phyloP scores from a whole-genome alignment of 371 early-diverging fungal species.

The Basidiobolus meristosporus region DNA sequence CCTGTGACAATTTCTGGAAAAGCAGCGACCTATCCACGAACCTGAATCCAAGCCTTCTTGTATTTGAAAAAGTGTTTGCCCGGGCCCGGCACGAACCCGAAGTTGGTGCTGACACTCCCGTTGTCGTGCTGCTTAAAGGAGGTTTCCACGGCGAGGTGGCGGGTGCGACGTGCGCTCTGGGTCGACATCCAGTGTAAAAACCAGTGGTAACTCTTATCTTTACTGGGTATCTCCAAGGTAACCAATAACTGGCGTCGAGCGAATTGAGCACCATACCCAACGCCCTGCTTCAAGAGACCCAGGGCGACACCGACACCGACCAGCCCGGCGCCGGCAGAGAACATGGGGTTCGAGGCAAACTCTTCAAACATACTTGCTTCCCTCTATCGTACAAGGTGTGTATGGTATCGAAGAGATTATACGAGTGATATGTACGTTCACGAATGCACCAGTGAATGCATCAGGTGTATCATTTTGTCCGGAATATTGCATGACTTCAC shows the following conservation, averaged over 20 bases:
- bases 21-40: conserved; percentile 1
- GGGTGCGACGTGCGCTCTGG: conserved; percentile 30
- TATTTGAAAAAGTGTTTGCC: conserved; percentile 80
- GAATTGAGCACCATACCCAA: conserved; percentile 37
- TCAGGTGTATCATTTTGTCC: no score
- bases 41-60: conserved; percentile 67
- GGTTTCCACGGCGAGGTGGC: conserved; percentile 78
- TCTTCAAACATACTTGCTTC: no score
- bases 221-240: conserved; percentile 83
- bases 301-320: conserved; percentile 79
- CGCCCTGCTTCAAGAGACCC: conserved; percentile 55
- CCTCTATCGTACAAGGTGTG: no score
- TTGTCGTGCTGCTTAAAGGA: conserved; percentile 76
- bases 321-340: conserved; percentile 87
- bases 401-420: no score
- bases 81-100: conserved; percentile 80
- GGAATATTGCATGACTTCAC: no score
- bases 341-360: conserved; percentile 56
- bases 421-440: no score
- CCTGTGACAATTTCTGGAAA: background rate
- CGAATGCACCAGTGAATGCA: no score
- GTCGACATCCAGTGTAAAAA: conserved; percentile 78
- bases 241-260: conserved; percentile 63
- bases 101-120: conserved; percentile 65
- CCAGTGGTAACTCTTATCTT: conserved; percentile 88